These are phyloP conservation scores for Clonostachys rhizophaga DNA, from an alignment of 2,329 filamentous ascomycete species.

Conservation along the genomic window DNA sequence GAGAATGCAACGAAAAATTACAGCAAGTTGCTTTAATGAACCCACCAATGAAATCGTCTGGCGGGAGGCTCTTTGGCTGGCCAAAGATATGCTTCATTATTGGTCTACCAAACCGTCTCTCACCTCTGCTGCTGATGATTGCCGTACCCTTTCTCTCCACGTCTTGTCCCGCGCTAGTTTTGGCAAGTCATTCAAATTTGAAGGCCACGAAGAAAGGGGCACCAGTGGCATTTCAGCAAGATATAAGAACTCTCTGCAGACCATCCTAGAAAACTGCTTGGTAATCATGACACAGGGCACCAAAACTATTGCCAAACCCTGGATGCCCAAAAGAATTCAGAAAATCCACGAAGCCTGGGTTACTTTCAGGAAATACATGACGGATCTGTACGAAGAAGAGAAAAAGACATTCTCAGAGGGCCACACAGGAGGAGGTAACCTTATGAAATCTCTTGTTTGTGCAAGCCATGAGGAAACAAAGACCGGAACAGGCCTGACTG, in stretches of 20 bases:
- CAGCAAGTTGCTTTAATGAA: slow-evolving; percentile 4
- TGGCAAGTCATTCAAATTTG: slow-evolving; percentile 8
- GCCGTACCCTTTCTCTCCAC: slow-evolving; percentile 13
- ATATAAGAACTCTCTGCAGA: neutral
- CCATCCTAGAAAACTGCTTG: slow-evolving; percentile 17
- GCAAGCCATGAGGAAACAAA: neutral
- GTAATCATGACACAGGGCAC: slow-evolving; percentile 10
- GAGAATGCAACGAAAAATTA: slow-evolving; percentile 4
- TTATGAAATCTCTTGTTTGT: slow-evolving; percentile 2
- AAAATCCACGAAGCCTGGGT: slow-evolving; percentile 12
- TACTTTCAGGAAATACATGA: slow-evolving; percentile 19
- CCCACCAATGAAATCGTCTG: slow-evolving; percentile 6
- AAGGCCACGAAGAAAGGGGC: slow-evolving; percentile 12
- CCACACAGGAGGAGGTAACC: neutral
- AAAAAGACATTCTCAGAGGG: neutral
- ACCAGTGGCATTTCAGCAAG: neutral
- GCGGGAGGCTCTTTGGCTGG: slow-evolving; percentile 3
- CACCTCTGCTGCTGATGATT: slow-evolving; percentile 7
- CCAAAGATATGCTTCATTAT: neutral
- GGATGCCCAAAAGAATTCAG: slow-evolving; percentile 7
- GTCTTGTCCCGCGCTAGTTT: slow-evolving; percentile 2
- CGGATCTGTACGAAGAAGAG: slow-evolving; percentile 17
- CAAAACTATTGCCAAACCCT: neutral
- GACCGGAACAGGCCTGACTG: neutral
- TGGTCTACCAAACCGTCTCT: neutral